Evolutionary conservation across 2,329 filamentous ascomycete species (phyloP), one percentile per base, ranked within the genome.

Genomic region (Fusarium sp.): DNA sequence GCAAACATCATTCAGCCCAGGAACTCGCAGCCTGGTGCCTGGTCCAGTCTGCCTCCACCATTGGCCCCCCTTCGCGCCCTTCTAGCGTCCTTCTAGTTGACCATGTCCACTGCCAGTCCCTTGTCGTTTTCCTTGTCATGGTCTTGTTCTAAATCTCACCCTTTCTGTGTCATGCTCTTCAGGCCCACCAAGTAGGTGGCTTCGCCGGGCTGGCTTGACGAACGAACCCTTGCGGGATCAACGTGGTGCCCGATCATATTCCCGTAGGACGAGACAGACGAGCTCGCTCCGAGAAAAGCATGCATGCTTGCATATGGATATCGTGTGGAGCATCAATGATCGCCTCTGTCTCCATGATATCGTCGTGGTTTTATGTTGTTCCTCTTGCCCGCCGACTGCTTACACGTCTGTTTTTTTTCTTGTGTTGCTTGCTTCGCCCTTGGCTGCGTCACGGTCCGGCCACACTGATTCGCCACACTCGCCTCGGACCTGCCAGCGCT

Each of bases 61-160:
- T 66, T 74, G 64, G 64, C 64, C 72, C 68, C 68, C 70, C 66
- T 55, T 66, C 22, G 67, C 62, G 53, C 69, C 66, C 66, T 79
- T 79, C 77, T 79, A 79, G 77, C 75, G 75, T 56, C 71, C 65
- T 78, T 78, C 76, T 77, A 78, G 76, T 62, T 72, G 66, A 40
- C 49, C 64, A 27, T 35, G 20, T 56, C 68, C 71, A 64, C 65
- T 56, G 40, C 42, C 51, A 27, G 29, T 22, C 51, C 58, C 36
- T 62, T 62, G 63, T 53, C 17, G 57, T 51, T 53, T 29, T 53
- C 61, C 61, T 57, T 63, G 64, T 70, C 29, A 62, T 61, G 51
- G 10, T 29, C 67, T 24, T 44, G 38, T 62, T 44, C 33, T 55
- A 49, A 68, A 60, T 62, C 44, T 51, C 33, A 51, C 44, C 31